A percentile compares a stretch with the other conserved stretches of the same genome.
Conservation (phyloP, 1,284 basidiomycete species). For the Takashimella koratensis region DNA sequence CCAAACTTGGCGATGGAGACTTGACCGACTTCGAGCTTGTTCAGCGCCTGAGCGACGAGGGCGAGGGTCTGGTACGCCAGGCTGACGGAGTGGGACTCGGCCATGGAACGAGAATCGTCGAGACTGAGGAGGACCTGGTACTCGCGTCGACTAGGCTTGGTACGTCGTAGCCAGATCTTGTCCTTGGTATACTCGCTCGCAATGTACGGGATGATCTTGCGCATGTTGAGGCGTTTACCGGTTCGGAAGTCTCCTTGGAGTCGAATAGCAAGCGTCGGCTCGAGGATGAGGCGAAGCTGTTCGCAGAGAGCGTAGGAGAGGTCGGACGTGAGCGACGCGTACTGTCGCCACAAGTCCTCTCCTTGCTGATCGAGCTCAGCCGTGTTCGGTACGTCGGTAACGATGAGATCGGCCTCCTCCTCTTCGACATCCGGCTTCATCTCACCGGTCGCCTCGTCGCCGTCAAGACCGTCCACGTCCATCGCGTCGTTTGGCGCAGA, state of each 20-base stretch:
- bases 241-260: conserved; percentile 97
- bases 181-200: conserved; percentile 99
- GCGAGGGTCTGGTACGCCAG: conserved; percentile 93
- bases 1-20: conserved; percentile 91
- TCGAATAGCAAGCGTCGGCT: conserved; percentile 89
- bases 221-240: conserved; percentile 98
- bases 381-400: conserved; percentile 51
- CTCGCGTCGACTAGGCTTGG: conserved; percentile 87
- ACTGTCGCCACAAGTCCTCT: conserved; percentile 82
- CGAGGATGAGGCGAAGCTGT: conserved; percentile 93
- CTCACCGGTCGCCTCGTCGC: conserved; percentile 35
- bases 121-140: conserved; percentile 94
- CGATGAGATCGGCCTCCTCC: conserved; percentile 57
- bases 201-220: conserved; percentile 97
- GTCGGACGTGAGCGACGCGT: conserved; percentile 84
- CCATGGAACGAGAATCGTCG: conserved; percentile 96
- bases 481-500: conserved; percentile 36
- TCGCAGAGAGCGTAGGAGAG: conserved; percentile 90
- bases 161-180: conserved; percentile 97
- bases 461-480: conserved; percentile 39
- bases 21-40: conserved; percentile 90
- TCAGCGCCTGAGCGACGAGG: conserved; percentile 84
- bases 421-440: conserved; percentile 31
- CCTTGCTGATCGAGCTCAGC: conserved; percentile 4
- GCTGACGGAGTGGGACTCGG: conserved; percentile 86